Base-by-base conservation (phyloP, 176 grass and related monocot species). In the Alopecurus myosuroides region DNA sequence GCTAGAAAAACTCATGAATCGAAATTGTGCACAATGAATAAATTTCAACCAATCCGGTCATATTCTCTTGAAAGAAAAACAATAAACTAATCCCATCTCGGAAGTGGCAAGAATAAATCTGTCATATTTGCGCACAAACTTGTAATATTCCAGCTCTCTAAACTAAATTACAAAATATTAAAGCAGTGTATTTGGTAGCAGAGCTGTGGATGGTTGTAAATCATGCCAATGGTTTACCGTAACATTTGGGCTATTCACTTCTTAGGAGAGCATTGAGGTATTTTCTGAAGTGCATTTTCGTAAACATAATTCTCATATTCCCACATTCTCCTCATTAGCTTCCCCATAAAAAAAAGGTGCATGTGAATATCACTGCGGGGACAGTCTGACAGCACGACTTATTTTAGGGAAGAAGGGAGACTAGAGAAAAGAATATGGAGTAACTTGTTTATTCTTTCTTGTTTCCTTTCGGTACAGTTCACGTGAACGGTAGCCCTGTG, bases 41-140 rank as follows among this genome's bases (percentile, higher is more conserved):
- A 26, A 61, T 41, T 36, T 55, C 42, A 40, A 66, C 29, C 18
- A 29, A 40, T 30, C 22, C 56, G 40, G 29, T 17, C 51, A 45
- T 33, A 71, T 28, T 53, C 15, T 12, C 71, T 76, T 51, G 42
- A 66, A 45, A 84, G 34, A 84, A 76, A 64, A 77, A 31, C 71
- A 48, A 36, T 66, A 1, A 64, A 52, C 13, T 52, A 52, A 37
- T 76, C 31, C 19, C 33, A 66, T 53, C 9, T 29, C 1, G 17
- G 10, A 85, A 65, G 57, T 50, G 3, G 11, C 30, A 31, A 55
- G 13, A 82, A 42, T 82, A 72, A 14, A 57, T 70, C 34, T 37
- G 25, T 70, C n/a, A n/a, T n/a, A n/a, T n/a, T n/a, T n/a, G 8
- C 45, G 35, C 35, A 37, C 33, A 4, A 6, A 53, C 64, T 52